Evolutionary conservation across 345 rosid species (phyloP), one percentile per base, ranked within the genome.

Genomic region (Salix koriyanagi): DNA sequence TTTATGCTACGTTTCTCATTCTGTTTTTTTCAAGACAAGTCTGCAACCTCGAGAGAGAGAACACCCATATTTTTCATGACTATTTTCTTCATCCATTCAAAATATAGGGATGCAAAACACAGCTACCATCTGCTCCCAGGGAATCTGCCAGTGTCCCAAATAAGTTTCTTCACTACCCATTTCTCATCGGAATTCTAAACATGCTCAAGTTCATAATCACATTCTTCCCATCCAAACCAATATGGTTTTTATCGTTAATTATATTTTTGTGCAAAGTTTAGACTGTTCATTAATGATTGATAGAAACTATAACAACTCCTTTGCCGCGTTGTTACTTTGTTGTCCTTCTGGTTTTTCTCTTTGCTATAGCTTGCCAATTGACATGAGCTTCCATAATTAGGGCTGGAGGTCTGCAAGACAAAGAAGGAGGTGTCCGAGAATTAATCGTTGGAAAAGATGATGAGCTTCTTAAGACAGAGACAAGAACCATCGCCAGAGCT

Each of bases 361-460:
- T 6, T 28, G 39, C 25, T 73, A 6, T 64, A 65, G 42, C 67
- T 65, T 52, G 64, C 39, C 7, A 39, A 69, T 48, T 76, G 50
- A 74, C 83, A 26, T 32, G 34, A 44, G 32, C 30, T 82, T 67
- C 54, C 32, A 79, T 79, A 78, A 36, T 75, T 80, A 96, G 99
- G 90, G 94, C 99, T 69, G 99, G 99, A 26, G 96, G 97, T 67
- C 86, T 96, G 84, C 98, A 89, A 82, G 99, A 96, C 69, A 93
- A 82, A 75, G 98, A 91, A 26, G 99, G 97, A 48, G 97, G 98
- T 70, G 68, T 91, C 25, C 86, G 96, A 41, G 98, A 96, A 79
- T 73, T 96, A 76, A 80, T 96, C 30, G 85, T 96, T 4, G 97
- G 98, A 36, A 92, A 96, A 84, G 89, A 96, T 37, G 98, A 96